A percentile compares a stretch with the other conserved stretches of the same genome.
Conservation (phyloP, 163 green algal genomes). For the Scenedesmus sp. region DNA sequence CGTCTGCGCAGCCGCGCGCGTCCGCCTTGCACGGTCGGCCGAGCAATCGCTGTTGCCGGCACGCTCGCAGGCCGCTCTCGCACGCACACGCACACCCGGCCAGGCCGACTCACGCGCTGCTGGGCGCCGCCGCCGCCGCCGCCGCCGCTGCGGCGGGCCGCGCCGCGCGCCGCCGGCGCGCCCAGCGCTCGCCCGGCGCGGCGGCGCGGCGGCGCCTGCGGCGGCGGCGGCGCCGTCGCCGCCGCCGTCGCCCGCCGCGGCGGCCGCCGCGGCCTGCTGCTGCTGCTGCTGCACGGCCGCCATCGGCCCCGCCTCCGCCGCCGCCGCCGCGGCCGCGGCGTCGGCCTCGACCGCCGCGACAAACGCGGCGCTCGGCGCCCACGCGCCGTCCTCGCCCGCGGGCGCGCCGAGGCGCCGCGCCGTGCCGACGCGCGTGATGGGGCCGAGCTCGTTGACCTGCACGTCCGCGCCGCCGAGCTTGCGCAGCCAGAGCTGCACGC, state of each 20-base stretch:
- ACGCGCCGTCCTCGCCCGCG: constrained; percentile 34
- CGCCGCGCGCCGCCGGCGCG: constrained; percentile 16
- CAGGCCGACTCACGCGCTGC: constrained; percentile 22
- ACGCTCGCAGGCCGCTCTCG: too few relatives aligned
- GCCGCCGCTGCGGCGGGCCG: constrained; percentile 12
- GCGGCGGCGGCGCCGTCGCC: constrained; percentile 18
- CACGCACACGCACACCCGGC: too few relatives aligned
- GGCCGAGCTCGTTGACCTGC: constrained; percentile 69
- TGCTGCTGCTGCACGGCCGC: constrained; percentile 1
- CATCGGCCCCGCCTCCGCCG: constrained; percentile 15
- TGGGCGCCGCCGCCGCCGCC: not conserved
- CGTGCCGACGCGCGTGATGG: constrained; percentile 70
- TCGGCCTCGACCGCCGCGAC: constrained; percentile 18
- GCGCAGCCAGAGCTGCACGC: constrained; percentile 71
- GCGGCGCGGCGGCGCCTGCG: not conserved
- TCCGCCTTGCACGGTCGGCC: too few relatives aligned
- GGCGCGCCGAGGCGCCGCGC: constrained; percentile 22
- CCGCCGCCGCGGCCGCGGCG: constrained; percentile 26
- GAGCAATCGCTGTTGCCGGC: too few relatives aligned
- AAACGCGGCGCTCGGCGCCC: constrained; percentile 35
- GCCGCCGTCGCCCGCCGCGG: not conserved
- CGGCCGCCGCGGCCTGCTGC: not conserved
- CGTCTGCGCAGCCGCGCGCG: too few relatives aligned
- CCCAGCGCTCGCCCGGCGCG: not conserved
- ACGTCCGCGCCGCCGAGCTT: constrained; percentile 70